Evolutionary conservation across 1,139 yeast species (phyloP).

Genomic region (Yarrowia galli): DNA sequence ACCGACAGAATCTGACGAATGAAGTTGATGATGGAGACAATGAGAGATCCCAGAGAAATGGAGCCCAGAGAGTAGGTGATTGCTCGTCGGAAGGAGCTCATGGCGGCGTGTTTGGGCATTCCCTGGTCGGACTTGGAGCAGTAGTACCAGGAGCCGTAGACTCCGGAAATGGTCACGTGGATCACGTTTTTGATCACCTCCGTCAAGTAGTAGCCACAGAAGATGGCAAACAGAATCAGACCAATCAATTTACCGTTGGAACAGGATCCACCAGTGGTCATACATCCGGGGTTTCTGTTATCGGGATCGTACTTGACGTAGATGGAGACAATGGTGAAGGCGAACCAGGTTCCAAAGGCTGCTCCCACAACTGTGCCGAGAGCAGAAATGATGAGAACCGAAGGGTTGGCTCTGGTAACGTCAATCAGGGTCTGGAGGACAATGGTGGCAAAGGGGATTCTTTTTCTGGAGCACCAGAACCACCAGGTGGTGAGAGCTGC

Average conservation of each 20-base stretch:
- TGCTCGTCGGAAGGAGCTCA: slow-evolving; percentile 82
- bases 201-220: slow-evolving; percentile 84
- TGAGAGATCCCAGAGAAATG: slow-evolving; percentile 83
- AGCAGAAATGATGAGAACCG: slow-evolving; percentile 68
- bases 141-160: slow-evolving; percentile 92
- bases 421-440: slow-evolving; percentile 76
- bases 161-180: slow-evolving; percentile 84
- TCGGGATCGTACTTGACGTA: slow-evolving; percentile 74
- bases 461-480: slow-evolving; percentile 73
- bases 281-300: slow-evolving; percentile 58
- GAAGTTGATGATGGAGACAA: slow-evolving; percentile 78
- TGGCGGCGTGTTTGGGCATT: slow-evolving; percentile 78
- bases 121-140: slow-evolving; percentile 79
- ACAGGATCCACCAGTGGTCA: slow-evolving; percentile 68
- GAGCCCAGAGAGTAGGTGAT: slow-evolving; percentile 90
- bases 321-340: slow-evolving; percentile 72
- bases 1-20: slow-evolving; percentile 60
- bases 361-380: slow-evolving; percentile 71
- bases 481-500: slow-evolving; percentile 67
- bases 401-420: slow-evolving; percentile 74
- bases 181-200: slow-evolving; percentile 87
- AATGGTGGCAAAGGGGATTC: slow-evolving; percentile 78
- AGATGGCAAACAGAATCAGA: slow-evolving; percentile 68
- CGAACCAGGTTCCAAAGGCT: slow-evolving; percentile 69
- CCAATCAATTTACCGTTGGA: slow-evolving; percentile 74